Evolutionary conservation across 257 asterid species (phyloP).

Genomic region (Lavandula angustifolia): DNA sequence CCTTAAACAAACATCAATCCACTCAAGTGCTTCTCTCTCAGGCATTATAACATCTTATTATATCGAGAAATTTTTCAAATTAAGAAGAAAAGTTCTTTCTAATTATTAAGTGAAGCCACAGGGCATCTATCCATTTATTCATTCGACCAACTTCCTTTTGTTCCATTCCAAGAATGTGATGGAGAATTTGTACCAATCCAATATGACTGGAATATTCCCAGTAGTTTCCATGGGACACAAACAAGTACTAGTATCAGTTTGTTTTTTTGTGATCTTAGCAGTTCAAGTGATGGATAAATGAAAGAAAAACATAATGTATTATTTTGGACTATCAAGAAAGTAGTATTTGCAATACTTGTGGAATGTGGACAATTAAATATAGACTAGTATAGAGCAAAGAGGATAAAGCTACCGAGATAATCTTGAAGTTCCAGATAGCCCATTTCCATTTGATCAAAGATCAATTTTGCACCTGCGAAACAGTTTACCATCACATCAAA

Average conservation of each 20-base stretch:
- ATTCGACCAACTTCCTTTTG: too few relatives aligned
- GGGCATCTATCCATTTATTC: too few relatives aligned
- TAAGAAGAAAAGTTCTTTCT: too few relatives aligned
- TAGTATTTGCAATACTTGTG: background rate
- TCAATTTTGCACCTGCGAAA: slow-evolving; percentile 56
- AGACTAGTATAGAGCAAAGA: slow-evolving; percentile 12
- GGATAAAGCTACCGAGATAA: slow-evolving; percentile 65
- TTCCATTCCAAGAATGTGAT: too few relatives aligned
- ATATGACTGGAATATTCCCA: too few relatives aligned
- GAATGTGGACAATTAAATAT: slow-evolving; percentile 12
- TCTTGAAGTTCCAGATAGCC: slow-evolving; percentile 60
- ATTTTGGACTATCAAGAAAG: background rate
- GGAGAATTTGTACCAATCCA: too few relatives aligned
- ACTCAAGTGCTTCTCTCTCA: too few relatives aligned
- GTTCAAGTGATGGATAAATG: slow-evolving; percentile 4
- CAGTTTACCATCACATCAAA: slow-evolving; percentile 23
- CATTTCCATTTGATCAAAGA: slow-evolving; percentile 47
- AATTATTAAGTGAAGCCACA: too few relatives aligned
- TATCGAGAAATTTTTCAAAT: too few relatives aligned
- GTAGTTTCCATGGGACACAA: too few relatives aligned
- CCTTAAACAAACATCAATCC: too few relatives aligned
- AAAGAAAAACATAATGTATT: background rate
- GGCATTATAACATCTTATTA: too few relatives aligned
- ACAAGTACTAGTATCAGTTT: background rate
- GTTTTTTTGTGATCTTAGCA: background rate